Evolutionary conservation across 2,329 filamentous ascomycete genomes (phyloP), one percentile per base, ranked within the genome.

Genomic region (Ophiostoma piceae): DNA sequence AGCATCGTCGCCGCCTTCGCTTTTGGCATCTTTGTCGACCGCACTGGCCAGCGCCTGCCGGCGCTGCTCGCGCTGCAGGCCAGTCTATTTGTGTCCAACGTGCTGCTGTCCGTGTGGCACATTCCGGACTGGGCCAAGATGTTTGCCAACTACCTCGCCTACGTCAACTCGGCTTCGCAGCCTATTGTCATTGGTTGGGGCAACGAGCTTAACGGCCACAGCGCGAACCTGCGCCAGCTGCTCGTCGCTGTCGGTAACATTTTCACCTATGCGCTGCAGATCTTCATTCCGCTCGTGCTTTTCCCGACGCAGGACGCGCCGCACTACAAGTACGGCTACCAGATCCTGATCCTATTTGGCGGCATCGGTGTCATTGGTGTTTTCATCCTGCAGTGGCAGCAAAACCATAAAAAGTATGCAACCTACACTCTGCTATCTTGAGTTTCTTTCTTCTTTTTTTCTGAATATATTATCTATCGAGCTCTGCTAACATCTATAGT

Each of bases 1-100:
- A 80, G 78, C 0, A 81, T 84, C 3, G 76, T 84, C 9, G 77
- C 80, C 0, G 83, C 82, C 0, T 81, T 83, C 74, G 73, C 84
- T 0, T 67, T 68, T 32, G 70, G 68, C 41, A 54, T 57, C 26
- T 9, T 69, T 1, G 74, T 72, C 7, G 74, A 75, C n/a, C 71
- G 71, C 6, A 75, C 74, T 0, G 74, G 74, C 1, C 41, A 72
- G 14, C 73, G 74, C 2, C 71, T 74, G 6, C 1, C 37, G 1
- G 64, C 71, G 16, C 71, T 75, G 11, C 54, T 74, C 64, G 51
- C 51, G 51, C 51, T 57, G 14, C 51, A 57, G 51, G 51, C 51
- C 8, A 57, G n/a, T 9, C n/a, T 74, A 35, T 66, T 76, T 2
- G 39, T 75, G 2, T 72, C 74, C 16, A 76, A 76, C 26, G 62